These are phyloP conservation scores for Salix udensis DNA, from an alignment of 345 rosid genomes.

Conservation along the genomic window DNA sequence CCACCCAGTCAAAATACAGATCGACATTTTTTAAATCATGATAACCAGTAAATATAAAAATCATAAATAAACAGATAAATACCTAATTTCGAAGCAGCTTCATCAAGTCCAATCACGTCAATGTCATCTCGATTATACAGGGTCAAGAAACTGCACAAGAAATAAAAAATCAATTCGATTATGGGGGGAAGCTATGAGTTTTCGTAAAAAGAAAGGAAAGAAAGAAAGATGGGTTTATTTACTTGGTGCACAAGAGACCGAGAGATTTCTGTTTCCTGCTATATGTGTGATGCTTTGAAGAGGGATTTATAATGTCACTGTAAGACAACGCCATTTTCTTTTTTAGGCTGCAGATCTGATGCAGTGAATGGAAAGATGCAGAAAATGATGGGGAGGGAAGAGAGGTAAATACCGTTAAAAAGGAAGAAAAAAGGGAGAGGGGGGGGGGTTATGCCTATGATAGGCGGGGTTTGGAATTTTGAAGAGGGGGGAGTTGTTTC, in stretches of 20 bases:
- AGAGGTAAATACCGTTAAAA: background rate
- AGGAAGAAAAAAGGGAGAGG: background rate
- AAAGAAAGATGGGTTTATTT: background rate
- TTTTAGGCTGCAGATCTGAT: background rate
- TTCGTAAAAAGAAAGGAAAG: background rate
- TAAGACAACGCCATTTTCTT: background rate
- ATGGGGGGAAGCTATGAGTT: background rate
- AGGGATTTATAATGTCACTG: background rate
- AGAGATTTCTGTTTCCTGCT: slow-evolving; percentile 89
- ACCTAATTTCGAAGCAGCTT: slow-evolving; percentile 79
- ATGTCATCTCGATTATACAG: slow-evolving; percentile 63
- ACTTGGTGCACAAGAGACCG: slow-evolving; percentile 89
- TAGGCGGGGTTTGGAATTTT: background rate
- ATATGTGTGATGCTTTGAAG: slow-evolving; percentile 47
- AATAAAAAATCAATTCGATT: background rate
- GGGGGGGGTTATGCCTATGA: background rate
- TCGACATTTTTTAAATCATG: background rate
- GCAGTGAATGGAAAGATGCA: background rate
- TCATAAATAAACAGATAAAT: background rate
- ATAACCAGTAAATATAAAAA: background rate
- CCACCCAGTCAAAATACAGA: background rate
- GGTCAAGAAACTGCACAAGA: slow-evolving; percentile 56
- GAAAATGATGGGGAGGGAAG: background rate
- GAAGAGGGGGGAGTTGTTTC: background rate
- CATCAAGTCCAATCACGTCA: slow-evolving; percentile 73